Base-by-base conservation (phyloP, 2,329 filamentous ascomycete genomes). In the Myriangium duriaei region DNA sequence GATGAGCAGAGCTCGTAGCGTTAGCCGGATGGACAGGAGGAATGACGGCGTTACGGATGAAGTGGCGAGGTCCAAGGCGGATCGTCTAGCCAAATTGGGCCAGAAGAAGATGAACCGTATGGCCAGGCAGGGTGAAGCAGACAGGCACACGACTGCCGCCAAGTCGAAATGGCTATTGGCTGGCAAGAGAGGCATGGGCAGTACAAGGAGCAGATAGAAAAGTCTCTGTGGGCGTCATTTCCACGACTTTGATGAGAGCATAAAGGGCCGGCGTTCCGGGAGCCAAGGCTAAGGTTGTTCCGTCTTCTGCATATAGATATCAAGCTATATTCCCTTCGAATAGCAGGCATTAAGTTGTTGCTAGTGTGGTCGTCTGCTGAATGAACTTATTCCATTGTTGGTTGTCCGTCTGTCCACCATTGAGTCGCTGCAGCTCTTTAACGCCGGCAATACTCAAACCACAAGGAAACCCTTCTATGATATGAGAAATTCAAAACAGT, bases 61-160 rank as follows among this genome's bases (percentile, higher is more conserved):
- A 47, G 61, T 58, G 38, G 67, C 72, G 34, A 74, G 82, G 48
- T 71, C 69, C 43, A 92, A 88, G 73, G 86, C 84, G 26, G 87
- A 94, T 61, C 78, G 80, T 53, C 68, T 92, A 58, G 72, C 77
- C 57, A 96, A 94, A 72, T 65, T 98, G 57, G 72, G 79, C 53
- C 92, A 98, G 78, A 86, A 88, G 72, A 88, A 86, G 75, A 95
- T 92, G 86, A 98, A 98, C 69, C 76, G 88, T 48, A 91, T 92
- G 81, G 91, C 91, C 31, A 79, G 87, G 61, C 84, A 92, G 71
- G 91, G 91, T 70, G 91, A 98, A 68, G 87, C 81, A 45, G 91
- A 98, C 71, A 77, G 92, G 58, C 88, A 96, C 65, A 76, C 77
- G 45, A 79, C 79, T 40, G 81, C 82, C 26, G 72, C 82, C 37